Evolutionary conservation across 2,329 filamentous ascomycete species (phyloP), one percentile per base, ranked within the genome.

Genomic region (Colletotrichum ledebouriae): DNA sequence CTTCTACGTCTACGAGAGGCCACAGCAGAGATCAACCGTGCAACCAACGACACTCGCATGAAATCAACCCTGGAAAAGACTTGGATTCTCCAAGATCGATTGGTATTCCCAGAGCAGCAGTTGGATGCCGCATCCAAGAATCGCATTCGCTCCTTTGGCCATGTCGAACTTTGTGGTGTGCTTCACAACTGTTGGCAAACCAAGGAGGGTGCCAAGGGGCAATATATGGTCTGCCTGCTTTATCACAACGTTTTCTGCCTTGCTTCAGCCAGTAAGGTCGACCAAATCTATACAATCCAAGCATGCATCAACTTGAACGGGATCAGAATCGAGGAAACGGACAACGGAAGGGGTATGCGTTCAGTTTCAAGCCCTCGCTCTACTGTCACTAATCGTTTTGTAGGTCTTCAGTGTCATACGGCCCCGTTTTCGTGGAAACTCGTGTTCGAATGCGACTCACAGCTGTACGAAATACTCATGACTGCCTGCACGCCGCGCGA

Each of bases 361-460:
- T 68, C 66, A 42, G 6, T 49, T 4, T n/a, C 11, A 33, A 3
- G 9, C 20, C n/a, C 10, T 4, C 29, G 6, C 3, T 34, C 13
- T 12, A 34, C 12, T 52, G 69, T 46, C 64, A 57, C 73, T 76
- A 46, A 77, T 55, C 11, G 9, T 25, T 63, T n/a, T 20, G 53
- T 69, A 97, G 94, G 94, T 0, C 77, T 98, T 7, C 94, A 95
- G 83, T 98, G 94, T 74, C 91, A 96, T 71, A 93, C 92, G 3
- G 92, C 93, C 1, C 90, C 92, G 0, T 93, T 93, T 77, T 96
- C 94, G 1, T 98, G 94, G 95, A 99, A 98, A 77, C 75, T 98
- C 11, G 85, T 93, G 3, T 98, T 98, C 74, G 90, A 96, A 76
- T 88, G 88, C 71, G 86, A 91, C 64, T 87, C 92, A 72, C 89